A percentile compares a stretch with the other conserved stretches of the same genome.
phyloP scores from a whole-genome alignment of 352 stramenopile genomes.

The Globisporangium okanoganense region DNA sequence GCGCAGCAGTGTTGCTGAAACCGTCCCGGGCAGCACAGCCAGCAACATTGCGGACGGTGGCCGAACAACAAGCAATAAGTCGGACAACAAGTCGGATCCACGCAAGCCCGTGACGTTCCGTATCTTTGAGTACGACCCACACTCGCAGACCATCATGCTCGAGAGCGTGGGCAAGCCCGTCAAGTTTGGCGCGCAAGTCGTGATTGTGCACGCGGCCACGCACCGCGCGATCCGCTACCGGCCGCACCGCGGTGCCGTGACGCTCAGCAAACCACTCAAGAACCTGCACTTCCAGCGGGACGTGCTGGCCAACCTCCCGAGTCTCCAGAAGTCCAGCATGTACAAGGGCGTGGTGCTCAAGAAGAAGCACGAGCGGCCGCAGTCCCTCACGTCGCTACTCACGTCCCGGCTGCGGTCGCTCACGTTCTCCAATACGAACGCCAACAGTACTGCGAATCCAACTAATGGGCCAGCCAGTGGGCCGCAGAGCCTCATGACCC shows the following conservation, averaged over 20 bases:
- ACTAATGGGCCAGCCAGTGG: not conserved
- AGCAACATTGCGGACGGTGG: not conserved
- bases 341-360: slow-evolving; percentile 11
- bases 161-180: slow-evolving; percentile 51
- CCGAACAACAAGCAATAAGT: too few relatives aligned
- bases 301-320: slow-evolving; percentile 42
- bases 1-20: slow-evolving; percentile 3
- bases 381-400: slow-evolving; percentile 11
- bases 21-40: not conserved
- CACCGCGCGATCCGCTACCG: slow-evolving; percentile 59
- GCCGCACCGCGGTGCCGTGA: slow-evolving; percentile 54
- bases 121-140: slow-evolving; percentile 61
- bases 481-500: not conserved
- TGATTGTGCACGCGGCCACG: slow-evolving; percentile 63
- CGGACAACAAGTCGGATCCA: slow-evolving; percentile 8
- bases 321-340: slow-evolving; percentile 41
- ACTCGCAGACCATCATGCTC: slow-evolving; percentile 47
- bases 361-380: slow-evolving; percentile 6
- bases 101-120: slow-evolving; percentile 54
- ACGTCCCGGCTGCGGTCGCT: slow-evolving; percentile 12
- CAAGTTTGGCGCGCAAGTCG: slow-evolving; percentile 43
- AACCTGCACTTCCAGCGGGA: slow-evolving; percentile 62
- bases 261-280: slow-evolving; percentile 60
- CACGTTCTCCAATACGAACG: not conserved
- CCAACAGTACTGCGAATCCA: not conserved